A percentile compares a stretch with the other conserved stretches of the same genome.
phyloP scores from a whole-genome alignment of 768 basidiomycete genomes.

The Lentinula raphanica region DNA sequence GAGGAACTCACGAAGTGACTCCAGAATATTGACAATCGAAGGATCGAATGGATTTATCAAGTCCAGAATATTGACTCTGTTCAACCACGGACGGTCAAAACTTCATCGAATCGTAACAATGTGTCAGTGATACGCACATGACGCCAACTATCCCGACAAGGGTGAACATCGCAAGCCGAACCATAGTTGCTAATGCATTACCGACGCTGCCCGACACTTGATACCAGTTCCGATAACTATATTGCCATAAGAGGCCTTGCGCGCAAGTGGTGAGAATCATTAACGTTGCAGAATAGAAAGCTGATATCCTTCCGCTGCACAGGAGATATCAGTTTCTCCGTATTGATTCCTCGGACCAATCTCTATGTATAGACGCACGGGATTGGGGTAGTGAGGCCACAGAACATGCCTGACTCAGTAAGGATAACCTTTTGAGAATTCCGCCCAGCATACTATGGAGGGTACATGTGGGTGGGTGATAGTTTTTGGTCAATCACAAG shows the following conservation, averaged over 20 bases:
- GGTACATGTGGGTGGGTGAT: too few relatives aligned
- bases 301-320: background rate
- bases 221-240: slow-evolving; percentile 5
- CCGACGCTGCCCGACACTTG: background rate
- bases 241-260: background rate
- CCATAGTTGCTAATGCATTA: background rate
- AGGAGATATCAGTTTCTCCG: background rate
- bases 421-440: slow-evolving; percentile 5
- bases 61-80: background rate
- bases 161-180: slow-evolving; percentile 7
- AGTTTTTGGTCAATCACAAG: background rate
- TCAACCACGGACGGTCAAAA: background rate
- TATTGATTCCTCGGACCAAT: background rate
- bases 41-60: background rate
- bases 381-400: background rate
- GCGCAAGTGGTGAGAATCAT: slow-evolving; percentile 8
- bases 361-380: slow-evolving; percentile 5
- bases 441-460: slow-evolving; percentile 2
- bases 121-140: background rate
- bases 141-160: slow-evolving; percentile 7
- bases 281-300: background rate
- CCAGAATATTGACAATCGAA: background rate
- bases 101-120: too few relatives aligned
- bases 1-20: slow-evolving; percentile 6
- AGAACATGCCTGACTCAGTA: slow-evolving; percentile 8